Conservation (phyloP, 371 early-diverging fungal genomes). For the Mucor piriformis region DNA sequence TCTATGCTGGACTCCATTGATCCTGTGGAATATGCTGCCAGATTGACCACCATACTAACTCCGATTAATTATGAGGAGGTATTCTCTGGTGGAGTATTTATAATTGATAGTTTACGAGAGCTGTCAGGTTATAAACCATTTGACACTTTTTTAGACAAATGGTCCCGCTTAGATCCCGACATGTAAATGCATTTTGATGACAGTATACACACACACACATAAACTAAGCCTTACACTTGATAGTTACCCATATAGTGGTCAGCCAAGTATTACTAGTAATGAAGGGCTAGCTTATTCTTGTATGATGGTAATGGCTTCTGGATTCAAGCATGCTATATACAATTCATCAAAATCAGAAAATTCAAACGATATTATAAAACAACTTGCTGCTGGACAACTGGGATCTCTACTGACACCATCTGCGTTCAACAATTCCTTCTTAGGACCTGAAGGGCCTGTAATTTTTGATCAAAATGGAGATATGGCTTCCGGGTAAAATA, state of each 20-base stretch:
- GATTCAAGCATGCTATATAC: constrained; percentile 43
- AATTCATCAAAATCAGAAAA: constrained; percentile 30
- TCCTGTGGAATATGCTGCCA: constrained; percentile 37
- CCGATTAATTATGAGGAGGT: constrained; percentile 39
- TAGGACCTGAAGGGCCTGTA: constrained; percentile 62
- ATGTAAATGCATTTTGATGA: constrained; percentile 30
- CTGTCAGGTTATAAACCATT: constrained; percentile 49
- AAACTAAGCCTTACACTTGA: neutral
- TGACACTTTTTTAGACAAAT: constrained; percentile 48
- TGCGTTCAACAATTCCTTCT: constrained; percentile 52
- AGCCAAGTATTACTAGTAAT: constrained; percentile 33
- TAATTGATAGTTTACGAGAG: constrained; percentile 33
- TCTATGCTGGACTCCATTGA: constrained; percentile 14
- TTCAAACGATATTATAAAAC: constrained; percentile 16
- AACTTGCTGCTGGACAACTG: constrained; percentile 33
- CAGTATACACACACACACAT: neutral
- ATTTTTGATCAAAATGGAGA: constrained; percentile 62
- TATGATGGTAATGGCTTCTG: constrained; percentile 56
- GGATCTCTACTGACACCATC: constrained; percentile 36
- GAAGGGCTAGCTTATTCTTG: constrained; percentile 60
- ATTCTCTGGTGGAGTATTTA: constrained; percentile 51
- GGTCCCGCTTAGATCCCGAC: constrained; percentile 46
- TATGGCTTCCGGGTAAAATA: constrained; percentile 41
- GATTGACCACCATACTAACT: constrained; percentile 16
- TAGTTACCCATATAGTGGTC: constrained; percentile 43